Evolutionary conservation across 2,329 filamentous ascomycete species (phyloP), one percentile per base, ranked within the genome.

Genomic region (Exophiala lecanii-corni): DNA sequence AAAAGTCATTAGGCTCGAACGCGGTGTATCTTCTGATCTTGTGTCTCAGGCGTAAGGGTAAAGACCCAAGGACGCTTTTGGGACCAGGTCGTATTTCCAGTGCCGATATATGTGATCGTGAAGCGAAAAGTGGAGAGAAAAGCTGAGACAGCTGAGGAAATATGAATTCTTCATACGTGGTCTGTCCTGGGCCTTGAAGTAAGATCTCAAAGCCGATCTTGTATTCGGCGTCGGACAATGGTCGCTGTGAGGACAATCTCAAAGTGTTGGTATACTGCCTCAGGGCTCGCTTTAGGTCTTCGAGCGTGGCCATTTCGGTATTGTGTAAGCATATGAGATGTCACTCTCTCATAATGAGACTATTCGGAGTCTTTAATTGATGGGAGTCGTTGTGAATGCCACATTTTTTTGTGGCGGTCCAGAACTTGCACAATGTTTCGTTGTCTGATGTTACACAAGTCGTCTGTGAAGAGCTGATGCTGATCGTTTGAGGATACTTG

Each of bases 21-120:
- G 77, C 77, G 45, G 57, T 55, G 53, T 82, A 81, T 54, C 36
- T 69, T 5, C n/a, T 63, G 43, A 81, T 58, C 35, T 67, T 73
- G 4, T 50, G 53, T 59, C 66, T 70, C 26, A 71, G 36, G 48
- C 19, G 20, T 6, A 21, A 10, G 2, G 77, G 73, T 13, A 82
- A 61, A 55, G 66, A 38, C 42, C 62, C 72, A 36, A 82, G 63
- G 5, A 82, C 53, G 52, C 68, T 81, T 57, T 70, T 65, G 0
- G 74, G 70, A 6, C 79, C 79, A 0, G 79, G 75, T 50, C 76
- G 76, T 37, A 82, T 73, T 53, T 82, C 79, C 4, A 82, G 64
- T 12, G 72, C 68, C 3, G 77, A 79, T 47, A 81, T 59, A 9
- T 54, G 35, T 18, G 4, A 37, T 20, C 63, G 66, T 4, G 69